phyloP scores from a whole-genome alignment of 164 flowering plant genomes.

The Brasenia schreberi region DNA sequence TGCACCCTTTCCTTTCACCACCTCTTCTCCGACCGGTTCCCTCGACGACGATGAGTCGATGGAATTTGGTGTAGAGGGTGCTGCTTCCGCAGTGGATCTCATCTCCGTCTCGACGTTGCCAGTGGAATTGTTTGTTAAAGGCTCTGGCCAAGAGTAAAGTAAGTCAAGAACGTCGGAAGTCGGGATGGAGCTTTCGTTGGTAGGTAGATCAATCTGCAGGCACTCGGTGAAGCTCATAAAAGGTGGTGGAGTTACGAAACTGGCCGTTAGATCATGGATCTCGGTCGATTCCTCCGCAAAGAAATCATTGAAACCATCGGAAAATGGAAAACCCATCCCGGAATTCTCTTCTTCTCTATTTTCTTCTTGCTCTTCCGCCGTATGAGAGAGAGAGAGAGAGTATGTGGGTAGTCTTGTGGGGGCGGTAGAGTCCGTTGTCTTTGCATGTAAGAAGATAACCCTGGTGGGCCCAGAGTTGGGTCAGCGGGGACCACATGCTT shows the following conservation, averaged over 20 bases:
- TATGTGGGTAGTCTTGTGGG: background rate
- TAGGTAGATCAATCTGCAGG: constrained; percentile 8
- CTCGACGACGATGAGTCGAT: constrained; percentile 44
- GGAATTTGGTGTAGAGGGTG: constrained; percentile 36
- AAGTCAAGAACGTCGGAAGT: constrained; percentile 24
- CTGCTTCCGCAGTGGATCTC: constrained; percentile 7
- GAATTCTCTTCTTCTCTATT: constrained; percentile 1
- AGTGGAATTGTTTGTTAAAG: constrained; percentile 16
- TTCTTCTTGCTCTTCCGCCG: background rate
- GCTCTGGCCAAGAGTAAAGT: constrained; percentile 32
- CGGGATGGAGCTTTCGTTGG: constrained; percentile 19
- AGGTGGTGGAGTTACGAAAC: constrained; percentile 8
- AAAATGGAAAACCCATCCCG: background rate
- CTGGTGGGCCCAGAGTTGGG: background rate
- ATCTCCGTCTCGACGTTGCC: constrained; percentile 7
- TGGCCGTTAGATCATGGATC: background rate
- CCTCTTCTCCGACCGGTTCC: constrained; percentile 38
- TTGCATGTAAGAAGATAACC: background rate
- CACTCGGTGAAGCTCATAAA: constrained; percentile 35
- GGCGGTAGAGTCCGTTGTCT: background rate
- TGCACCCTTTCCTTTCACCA: constrained; percentile 13
- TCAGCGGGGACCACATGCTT: too few relatives aligned
- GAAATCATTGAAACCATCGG: constrained; percentile 11
- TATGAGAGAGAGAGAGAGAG: constrained; percentile 1
- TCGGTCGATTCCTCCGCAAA: background rate